Evolutionary conservation across 139 green algal genomes (phyloP).

Genomic region (Coccomyxa sp.): DNA sequence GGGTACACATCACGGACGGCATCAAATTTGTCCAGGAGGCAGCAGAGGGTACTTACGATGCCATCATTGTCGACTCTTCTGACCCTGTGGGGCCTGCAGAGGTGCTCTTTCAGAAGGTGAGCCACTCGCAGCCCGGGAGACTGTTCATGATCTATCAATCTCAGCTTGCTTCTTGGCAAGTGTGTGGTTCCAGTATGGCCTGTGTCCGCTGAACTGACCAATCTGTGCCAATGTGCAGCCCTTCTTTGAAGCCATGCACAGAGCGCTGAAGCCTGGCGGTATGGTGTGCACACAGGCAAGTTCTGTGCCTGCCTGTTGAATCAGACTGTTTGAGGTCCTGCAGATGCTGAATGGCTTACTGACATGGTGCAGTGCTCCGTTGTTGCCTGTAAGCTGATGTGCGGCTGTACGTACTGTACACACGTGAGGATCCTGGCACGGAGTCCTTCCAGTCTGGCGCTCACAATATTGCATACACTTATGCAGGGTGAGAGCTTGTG

Average conservation of each 20-base stretch:
- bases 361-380: neutral
- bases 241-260: slow-evolving; percentile 94
- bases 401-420: no score
- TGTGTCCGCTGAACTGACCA: no score
- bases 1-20: slow-evolving; percentile 89
- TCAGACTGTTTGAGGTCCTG: no score
- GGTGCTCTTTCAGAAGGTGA: slow-evolving; percentile 84
- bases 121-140: slow-evolving; percentile 6
- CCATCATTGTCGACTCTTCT: slow-evolving; percentile 97
- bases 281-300: slow-evolving; percentile 87
- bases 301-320: no score
- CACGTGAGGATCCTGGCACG: no score
- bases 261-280: slow-evolving; percentile 84
- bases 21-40: slow-evolving; percentile 87
- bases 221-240: no score
- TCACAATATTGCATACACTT: no score
- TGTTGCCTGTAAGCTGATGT: no score
- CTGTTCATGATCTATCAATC: no score
- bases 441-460: no score
- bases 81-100: slow-evolving; percentile 95
- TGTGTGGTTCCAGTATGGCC: no score
- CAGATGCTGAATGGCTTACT: neutral
- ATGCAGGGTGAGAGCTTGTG: slow-evolving; percentile 85
- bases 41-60: slow-evolving; percentile 78
- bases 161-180: no score